Conservation (phyloP, 2,329 filamentous ascomycete species). For the Cladophialophora chaetospira region DNA sequence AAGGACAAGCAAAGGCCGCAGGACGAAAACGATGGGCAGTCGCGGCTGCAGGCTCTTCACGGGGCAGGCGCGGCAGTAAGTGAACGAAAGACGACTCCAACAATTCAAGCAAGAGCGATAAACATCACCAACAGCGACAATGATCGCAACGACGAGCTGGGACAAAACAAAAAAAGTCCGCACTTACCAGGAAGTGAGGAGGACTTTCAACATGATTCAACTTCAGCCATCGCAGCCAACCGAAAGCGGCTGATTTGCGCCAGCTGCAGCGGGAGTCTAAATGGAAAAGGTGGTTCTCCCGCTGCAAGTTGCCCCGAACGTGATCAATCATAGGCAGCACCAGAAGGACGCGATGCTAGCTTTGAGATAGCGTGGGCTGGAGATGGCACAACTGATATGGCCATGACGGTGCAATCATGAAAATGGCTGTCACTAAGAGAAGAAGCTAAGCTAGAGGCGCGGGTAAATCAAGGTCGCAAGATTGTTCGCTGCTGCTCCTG, state of each 20-base stretch:
- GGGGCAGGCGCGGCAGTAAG: slow-evolving; percentile 13
- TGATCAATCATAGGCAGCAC: slow-evolving; percentile 1
- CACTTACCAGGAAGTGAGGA: neutral
- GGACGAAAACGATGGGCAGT: slow-evolving; percentile 4
- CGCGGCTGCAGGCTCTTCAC: slow-evolving; percentile 2
- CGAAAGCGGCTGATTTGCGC: neutral
- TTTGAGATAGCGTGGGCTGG: slow-evolving; percentile 15
- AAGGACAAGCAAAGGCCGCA: slow-evolving; percentile 3
- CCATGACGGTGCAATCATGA: slow-evolving; percentile 2
- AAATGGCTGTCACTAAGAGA: neutral
- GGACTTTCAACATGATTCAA: neutral
- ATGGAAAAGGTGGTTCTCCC: neutral
- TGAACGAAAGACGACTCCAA: slow-evolving; percentile 5
- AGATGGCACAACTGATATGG: slow-evolving; percentile 3
- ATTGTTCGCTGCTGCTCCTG: neutral
- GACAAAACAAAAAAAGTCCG: neutral
- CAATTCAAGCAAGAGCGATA: slow-evolving; percentile 14
- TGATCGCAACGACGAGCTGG: neutral
- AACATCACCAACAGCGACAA: slow-evolving; percentile 6
- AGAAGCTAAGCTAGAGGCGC: neutral
- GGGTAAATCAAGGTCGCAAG: slow-evolving; percentile 1
- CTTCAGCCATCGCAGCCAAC: neutral
- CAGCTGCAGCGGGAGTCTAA: neutral
- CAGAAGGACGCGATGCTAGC: slow-evolving; percentile 10
- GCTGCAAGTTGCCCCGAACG: slow-evolving; percentile 8